Conservation (phyloP, 2,329 filamentous ascomycete species). For the Botrytis byssoidea region DNA sequence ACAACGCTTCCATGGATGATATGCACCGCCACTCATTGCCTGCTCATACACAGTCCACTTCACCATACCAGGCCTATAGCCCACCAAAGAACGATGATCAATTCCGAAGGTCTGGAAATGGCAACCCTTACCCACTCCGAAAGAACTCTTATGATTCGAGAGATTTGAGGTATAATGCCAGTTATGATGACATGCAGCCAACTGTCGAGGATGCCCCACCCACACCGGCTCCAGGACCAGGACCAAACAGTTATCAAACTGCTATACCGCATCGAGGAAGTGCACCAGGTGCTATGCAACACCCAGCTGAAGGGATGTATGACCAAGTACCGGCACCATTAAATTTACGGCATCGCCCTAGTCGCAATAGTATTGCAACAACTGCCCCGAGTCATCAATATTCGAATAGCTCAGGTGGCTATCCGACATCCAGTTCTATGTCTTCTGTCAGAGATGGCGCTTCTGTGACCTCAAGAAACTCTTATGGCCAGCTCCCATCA, state of each 20-base stretch:
- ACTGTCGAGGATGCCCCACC: slow-evolving; percentile 46
- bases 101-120: slow-evolving; percentile 29
- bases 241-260: slow-evolving; percentile 18
- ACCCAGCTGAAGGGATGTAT: slow-evolving; percentile 33
- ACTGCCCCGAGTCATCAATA: slow-evolving; percentile 30
- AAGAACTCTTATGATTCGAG: slow-evolving; percentile 40
- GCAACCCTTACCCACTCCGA: slow-evolving; percentile 33
- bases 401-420: slow-evolving; percentile 33
- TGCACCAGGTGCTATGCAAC: slow-evolving; percentile 25
- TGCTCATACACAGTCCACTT: slow-evolving; percentile 29
- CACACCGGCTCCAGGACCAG: slow-evolving; percentile 30
- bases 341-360: slow-evolving; percentile 34
- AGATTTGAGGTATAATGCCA: slow-evolving; percentile 39
- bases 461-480: slow-evolving; percentile 32
- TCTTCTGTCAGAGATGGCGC: slow-evolving; percentile 31
- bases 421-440: slow-evolving; percentile 32
- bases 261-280: slow-evolving; percentile 28
- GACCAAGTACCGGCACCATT: slow-evolving; percentile 38
- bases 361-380: slow-evolving; percentile 30
- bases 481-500: slow-evolving; percentile 30
- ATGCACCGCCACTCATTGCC: slow-evolving; percentile 32
- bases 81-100: slow-evolving; percentile 32
- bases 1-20: slow-evolving; percentile 29
- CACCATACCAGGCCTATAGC: slow-evolving; percentile 35
- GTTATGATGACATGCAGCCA: slow-evolving; percentile 47